Evolutionary conservation across 2,329 filamentous ascomycete genomes (phyloP), one percentile per base, ranked within the genome.

Genomic region (Nemania bipapillata): DNA sequence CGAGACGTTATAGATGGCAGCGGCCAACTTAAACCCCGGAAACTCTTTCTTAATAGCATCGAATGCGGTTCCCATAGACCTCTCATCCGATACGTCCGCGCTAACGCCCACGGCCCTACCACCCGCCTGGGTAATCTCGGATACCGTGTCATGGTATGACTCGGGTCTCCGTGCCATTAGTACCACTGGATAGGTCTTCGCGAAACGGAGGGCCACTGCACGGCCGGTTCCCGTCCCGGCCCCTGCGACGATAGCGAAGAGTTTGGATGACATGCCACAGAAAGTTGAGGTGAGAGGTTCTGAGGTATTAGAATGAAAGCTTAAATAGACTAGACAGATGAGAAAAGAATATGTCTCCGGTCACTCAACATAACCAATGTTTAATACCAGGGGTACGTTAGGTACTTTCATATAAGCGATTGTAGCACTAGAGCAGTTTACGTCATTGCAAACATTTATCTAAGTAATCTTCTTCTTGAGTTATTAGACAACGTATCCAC

Each of bases 241-340:
- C 63, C 91, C 92, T 11, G 90, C 90, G 66, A 94, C 81, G 68
- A 94, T 82, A 58, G 90, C 88, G 78, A 90, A 91, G 74, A 91
- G 85, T 72, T 84, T 85, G 55, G 83, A 74, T 57, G 77, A 72
- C 72, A 74, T 75, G 42, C 49, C 66, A 15, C 11, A 50, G 22
- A 24, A 22, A 4, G 4, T 4, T 45, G 35, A 5, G 11, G 11
- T n/a, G 7, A 20, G 30, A 12, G 4, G n/a, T 32, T 9, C 17
- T 4, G 49, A 12, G n/a, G 32, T 35, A 15, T 11, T 24, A 20
- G 8, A 15, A 54, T 47, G n/a, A 30, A 24, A 15, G 3, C 6
- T 12, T 11, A 12, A 40, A 17, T 40, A 17, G 15, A n/a, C 15
- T 45, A 32, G 30, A 32, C 9, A 32, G 30, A 32, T 32, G 4